phyloP scores from a whole-genome alignment of 148 eudicot species.

The Amaranthus palmeri region DNA sequence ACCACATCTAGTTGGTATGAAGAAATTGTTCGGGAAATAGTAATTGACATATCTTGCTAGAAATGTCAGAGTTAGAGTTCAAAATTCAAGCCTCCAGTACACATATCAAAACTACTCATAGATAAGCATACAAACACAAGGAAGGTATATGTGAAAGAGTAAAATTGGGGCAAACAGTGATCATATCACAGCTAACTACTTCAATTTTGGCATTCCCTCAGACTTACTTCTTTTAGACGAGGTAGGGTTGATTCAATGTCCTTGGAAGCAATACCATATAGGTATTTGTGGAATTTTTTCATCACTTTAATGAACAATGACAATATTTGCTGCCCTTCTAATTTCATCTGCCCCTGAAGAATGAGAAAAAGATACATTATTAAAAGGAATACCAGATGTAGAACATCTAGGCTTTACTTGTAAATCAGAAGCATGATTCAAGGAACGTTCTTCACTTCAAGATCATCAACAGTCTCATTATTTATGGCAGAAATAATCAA shows the following conservation, averaged over 20 bases:
- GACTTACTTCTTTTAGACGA: conserved; percentile 61
- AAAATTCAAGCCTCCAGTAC: not conserved
- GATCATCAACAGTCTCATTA: not conserved
- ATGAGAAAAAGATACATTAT: not conserved
- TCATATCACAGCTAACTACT: not conserved
- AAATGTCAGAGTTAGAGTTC: not conserved
- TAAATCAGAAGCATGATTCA: not conserved
- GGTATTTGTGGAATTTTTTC: conserved; percentile 70
- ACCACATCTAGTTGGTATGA: not conserved
- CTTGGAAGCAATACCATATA: conserved; percentile 49
- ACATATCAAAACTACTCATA: not conserved
- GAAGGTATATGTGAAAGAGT: not conserved
- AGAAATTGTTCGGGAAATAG: not conserved
- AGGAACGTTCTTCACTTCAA: not conserved
- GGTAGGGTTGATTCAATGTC: conserved; percentile 55
- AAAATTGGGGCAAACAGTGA: not conserved
- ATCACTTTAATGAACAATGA: conserved; percentile 58
- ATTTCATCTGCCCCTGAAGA: conserved; percentile 63
- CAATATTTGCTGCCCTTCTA: conserved; percentile 73
- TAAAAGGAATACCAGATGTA: not conserved
- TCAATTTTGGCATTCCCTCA: conserved; percentile 4
- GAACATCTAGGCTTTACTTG: not conserved
- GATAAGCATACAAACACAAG: not conserved
- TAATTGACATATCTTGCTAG: not conserved
- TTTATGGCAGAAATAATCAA: not conserved